Conservation (phyloP, 371 early-diverging fungal species). For the Cokeromyces recurvatus region DNA sequence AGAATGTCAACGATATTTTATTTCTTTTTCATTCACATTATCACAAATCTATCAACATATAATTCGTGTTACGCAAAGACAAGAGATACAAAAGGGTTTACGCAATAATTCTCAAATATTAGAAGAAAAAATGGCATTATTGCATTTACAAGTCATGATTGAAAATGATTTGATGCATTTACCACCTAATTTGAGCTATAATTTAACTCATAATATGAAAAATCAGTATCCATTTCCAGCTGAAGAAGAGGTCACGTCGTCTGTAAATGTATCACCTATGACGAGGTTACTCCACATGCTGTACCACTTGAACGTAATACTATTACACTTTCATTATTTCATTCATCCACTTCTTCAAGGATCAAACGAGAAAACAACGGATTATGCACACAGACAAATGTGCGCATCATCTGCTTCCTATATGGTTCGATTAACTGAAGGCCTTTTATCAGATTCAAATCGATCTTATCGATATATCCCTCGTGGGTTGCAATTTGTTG, state of each 20-base stretch:
- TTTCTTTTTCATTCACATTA: constrained; percentile 21
- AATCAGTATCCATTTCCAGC: constrained; percentile 13
- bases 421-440: constrained; percentile 32
- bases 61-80: constrained; percentile 25
- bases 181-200: constrained; percentile 36
- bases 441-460: constrained; percentile 20
- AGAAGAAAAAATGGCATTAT: constrained; percentile 29
- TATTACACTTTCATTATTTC: constrained; percentile 81
- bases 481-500: constrained; percentile 32
- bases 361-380: not conserved
- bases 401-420: constrained; percentile 33
- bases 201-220: constrained; percentile 17
- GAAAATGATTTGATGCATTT: constrained; percentile 25
- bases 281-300: constrained; percentile 62
- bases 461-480: constrained; percentile 11
- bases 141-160: constrained; percentile 16
- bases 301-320: constrained; percentile 75
- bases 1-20: constrained; percentile 16
- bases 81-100: constrained; percentile 24
- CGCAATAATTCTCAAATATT: constrained; percentile 29
- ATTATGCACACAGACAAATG: constrained; percentile 29
- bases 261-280: constrained; percentile 7
- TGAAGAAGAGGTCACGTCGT: constrained; percentile 4
- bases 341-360: constrained; percentile 25
- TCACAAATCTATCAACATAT: constrained; percentile 28